phyloP scores from a whole-genome alignment of 371 early-diverging fungal genomes.

The Syncephalastrum sp. region DNA sequence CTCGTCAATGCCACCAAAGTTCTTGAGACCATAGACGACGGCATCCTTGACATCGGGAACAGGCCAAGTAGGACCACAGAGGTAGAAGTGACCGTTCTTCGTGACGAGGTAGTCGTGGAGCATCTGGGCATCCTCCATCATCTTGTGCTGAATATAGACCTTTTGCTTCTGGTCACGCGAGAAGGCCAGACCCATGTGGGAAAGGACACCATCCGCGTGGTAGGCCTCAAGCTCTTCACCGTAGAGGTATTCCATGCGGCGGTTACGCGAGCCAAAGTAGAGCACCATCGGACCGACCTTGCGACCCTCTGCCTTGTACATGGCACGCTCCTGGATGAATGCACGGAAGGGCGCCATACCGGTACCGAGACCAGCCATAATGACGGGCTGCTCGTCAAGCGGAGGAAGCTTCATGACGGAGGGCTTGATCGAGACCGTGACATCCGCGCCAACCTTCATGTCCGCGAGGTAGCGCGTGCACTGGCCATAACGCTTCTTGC shows the following conservation, averaged over 20 bases:
- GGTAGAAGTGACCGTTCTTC: constrained; percentile 84
- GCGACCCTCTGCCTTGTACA: constrained; percentile 71
- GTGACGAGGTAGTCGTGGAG: constrained; percentile 74
- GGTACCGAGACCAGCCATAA: constrained; percentile 96
- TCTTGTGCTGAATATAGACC: constrained; percentile 94
- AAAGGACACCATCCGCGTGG: constrained; percentile 80
- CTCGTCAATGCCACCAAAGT: constrained; percentile 57
- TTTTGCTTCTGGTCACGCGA: constrained; percentile 91
- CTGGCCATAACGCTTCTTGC: constrained; percentile 78
- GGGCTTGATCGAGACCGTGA: constrained; percentile 91
- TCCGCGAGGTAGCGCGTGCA: constrained; percentile 86
- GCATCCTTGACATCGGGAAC: constrained; percentile 93
- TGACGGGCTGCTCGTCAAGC: constrained; percentile 79
- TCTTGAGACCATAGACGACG: constrained; percentile 73
- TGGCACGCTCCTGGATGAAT: constrained; percentile 90
- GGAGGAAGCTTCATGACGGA: constrained; percentile 94
- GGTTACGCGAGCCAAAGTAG: constrained; percentile 93
- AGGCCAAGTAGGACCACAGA: constrained; percentile 95
- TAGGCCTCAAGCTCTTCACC: constrained; percentile 94
- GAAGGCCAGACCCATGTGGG: constrained; percentile 87
- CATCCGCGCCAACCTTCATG: constrained; percentile 63
- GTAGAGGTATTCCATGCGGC: constrained; percentile 90
- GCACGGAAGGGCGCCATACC: constrained; percentile 98
- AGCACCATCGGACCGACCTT: constrained; percentile 89
- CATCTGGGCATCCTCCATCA: constrained; percentile 79